Evolutionary conservation across 225 moss, liverwort and hornwort species (phyloP).

Genomic region (Sphagnum contortum): DNA sequence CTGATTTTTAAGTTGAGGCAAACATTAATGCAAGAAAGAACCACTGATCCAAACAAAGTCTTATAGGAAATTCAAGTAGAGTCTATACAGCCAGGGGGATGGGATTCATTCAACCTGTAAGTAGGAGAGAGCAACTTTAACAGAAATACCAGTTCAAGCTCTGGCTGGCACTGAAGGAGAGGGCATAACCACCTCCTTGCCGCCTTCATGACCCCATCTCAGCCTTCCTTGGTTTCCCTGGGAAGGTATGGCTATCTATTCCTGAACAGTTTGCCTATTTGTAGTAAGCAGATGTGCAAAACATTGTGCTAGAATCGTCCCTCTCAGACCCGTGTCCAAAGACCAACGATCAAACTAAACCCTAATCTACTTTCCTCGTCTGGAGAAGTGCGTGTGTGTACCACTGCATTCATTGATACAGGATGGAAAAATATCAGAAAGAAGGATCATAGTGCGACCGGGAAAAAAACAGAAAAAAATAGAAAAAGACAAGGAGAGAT

Average conservation of each 20-base stretch:
- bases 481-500: too few relatives aligned
- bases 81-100: background rate
- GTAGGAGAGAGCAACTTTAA: background rate
- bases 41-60: background rate
- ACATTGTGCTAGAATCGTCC: background rate
- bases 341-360: too few relatives aligned
- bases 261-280: too few relatives aligned
- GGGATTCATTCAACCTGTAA: background rate
- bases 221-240: background rate
- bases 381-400: too few relatives aligned
- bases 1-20: background rate
- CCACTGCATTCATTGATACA: too few relatives aligned
- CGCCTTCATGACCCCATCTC: conserved; percentile 57
- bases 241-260: too few relatives aligned
- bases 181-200: conserved; percentile 58
- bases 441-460: too few relatives aligned
- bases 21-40: background rate
- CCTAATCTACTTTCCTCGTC: too few relatives aligned
- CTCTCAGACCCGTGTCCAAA: too few relatives aligned
- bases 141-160: conserved; percentile 67
- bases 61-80: background rate
- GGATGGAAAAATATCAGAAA: too few relatives aligned
- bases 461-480: too few relatives aligned
- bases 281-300: too few relatives aligned
- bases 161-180: conserved; percentile 64